phyloP scores from a whole-genome alignment of 371 early-diverging fungal genomes.

The Basidiobolus meristosporus region DNA sequence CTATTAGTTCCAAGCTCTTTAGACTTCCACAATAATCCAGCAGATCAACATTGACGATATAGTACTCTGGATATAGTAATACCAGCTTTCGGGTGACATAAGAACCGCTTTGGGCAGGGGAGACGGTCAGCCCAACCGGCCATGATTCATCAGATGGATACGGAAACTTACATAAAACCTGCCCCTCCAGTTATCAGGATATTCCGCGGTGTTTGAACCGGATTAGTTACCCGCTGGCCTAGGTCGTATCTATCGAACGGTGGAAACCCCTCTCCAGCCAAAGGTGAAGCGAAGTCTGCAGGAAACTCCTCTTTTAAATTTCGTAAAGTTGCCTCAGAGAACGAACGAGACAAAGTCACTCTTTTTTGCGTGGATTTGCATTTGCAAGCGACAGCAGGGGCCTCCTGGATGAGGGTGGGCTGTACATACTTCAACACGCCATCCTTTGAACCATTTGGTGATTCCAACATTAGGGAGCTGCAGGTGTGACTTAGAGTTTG shows the following conservation, averaged over 20 bases:
- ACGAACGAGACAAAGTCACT: no score
- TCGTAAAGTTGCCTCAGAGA: no score
- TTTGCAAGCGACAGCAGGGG: no score
- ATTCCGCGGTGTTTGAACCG: neutral
- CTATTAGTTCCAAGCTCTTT: conserved; percentile 32
- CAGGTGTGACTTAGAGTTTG: no score
- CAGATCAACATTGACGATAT: conserved; percentile 54
- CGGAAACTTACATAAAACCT: conserved; percentile 56
- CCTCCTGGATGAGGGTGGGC: no score
- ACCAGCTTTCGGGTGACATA: conserved; percentile 40
- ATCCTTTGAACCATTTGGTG: no score
- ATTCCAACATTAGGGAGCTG: no score
- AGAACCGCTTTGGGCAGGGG: conserved; percentile 15
- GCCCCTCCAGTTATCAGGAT: conserved; percentile 77
- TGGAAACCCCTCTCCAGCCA: neutral
- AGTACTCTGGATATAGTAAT: conserved; percentile 44
- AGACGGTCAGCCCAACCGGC: neutral
- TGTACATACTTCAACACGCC: no score
- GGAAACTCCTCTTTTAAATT: no score
- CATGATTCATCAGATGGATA: neutral
- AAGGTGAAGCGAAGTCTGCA: neutral
- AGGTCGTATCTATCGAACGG: neutral
- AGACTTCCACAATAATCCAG: conserved; percentile 65
- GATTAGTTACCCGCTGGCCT: neutral
- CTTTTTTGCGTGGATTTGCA: no score